These are phyloP conservation scores for Aphanomyces astaci DNA, from an alignment of 352 stramenopile species.

Conservation along the genomic window DNA sequence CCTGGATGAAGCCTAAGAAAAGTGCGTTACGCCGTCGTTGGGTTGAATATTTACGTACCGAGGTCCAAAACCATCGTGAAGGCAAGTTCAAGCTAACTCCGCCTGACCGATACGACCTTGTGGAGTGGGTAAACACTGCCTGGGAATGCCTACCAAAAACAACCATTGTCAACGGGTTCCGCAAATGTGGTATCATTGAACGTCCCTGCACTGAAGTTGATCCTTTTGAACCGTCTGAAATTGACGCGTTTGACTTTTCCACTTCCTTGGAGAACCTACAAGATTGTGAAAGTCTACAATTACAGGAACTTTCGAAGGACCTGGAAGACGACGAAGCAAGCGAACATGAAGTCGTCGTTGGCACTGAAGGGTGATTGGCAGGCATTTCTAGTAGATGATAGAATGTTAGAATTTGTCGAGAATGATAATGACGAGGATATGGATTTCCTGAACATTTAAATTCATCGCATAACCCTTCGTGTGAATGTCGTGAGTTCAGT, in stretches of 20 bases:
- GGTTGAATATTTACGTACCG: constrained; percentile 10
- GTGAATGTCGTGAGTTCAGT: too few species aligned
- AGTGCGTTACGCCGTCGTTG: not conserved
- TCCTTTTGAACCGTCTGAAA: too few species aligned
- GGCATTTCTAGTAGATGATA: too few species aligned
- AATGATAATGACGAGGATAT: not conserved
- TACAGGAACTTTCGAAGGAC: too few species aligned
- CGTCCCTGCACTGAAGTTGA: not conserved
- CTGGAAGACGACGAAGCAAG: too few species aligned
- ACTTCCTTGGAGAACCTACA: not conserved
- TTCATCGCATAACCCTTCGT: not conserved
- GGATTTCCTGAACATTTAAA: not conserved
- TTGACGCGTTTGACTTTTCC: too few species aligned
- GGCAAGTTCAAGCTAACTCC: not conserved
- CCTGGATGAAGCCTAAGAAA: constrained; percentile 3
- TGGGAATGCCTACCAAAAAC: constrained; percentile 1
- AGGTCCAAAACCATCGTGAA: not conserved
- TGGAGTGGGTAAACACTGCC: constrained; percentile 1
- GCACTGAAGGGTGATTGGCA: too few species aligned
- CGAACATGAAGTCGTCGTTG: too few species aligned
- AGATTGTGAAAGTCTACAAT: too few species aligned
- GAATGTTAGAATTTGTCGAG: too few species aligned
- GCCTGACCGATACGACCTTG: not conserved
- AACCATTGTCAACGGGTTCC: constrained; percentile 14
- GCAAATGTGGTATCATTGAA: constrained; percentile 2